Evolutionary conservation across 2,329 filamentous ascomycete species (phyloP).

Genomic region (Chaetomium olivaceum): DNA sequence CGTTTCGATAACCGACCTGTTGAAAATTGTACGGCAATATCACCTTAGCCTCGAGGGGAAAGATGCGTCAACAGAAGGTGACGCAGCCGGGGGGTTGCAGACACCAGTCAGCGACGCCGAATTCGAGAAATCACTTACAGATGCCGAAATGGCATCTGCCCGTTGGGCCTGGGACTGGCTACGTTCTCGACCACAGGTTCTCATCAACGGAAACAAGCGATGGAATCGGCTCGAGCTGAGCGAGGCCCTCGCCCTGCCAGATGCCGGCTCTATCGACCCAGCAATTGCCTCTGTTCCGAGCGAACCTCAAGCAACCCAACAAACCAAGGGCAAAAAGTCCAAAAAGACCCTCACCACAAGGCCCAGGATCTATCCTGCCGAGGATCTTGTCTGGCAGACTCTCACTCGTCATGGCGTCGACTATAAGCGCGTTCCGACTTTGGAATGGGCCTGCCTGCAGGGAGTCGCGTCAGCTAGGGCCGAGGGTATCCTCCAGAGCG

Average conservation of each 20-base stretch:
- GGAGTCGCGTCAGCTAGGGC: constrained; percentile 57
- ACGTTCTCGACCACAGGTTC: constrained; percentile 43
- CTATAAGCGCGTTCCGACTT: constrained; percentile 57
- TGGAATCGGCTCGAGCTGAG: constrained; percentile 45
- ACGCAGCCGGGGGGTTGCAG: constrained; percentile 6
- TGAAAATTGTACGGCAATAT: constrained; percentile 33
- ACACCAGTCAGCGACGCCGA: constrained; percentile 12
- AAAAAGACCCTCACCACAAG: constrained; percentile 31
- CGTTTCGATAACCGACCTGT: constrained; percentile 28
- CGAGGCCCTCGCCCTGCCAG: constrained; percentile 42
- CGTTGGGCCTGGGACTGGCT: constrained; percentile 48
- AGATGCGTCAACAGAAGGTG: constrained; percentile 18
- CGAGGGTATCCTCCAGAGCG: constrained; percentile 61
- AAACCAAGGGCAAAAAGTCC: constrained; percentile 19
- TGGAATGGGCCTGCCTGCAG: constrained; percentile 60
- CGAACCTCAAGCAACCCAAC: not conserved
- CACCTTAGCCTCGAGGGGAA: constrained; percentile 25
- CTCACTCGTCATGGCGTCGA: constrained; percentile 61
- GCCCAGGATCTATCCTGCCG: constrained; percentile 50
- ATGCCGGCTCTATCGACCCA: constrained; percentile 30
- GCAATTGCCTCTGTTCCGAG: constrained; percentile 5
- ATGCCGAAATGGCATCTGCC: constrained; percentile 40
- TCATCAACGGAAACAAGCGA: constrained; percentile 40
- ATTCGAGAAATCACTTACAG: constrained; percentile 27
- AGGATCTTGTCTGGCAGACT: constrained; percentile 60